Evolutionary conservation across 75 land plant genomes (phyloP).

Genomic region (Selaginella tamariscina): DNA sequence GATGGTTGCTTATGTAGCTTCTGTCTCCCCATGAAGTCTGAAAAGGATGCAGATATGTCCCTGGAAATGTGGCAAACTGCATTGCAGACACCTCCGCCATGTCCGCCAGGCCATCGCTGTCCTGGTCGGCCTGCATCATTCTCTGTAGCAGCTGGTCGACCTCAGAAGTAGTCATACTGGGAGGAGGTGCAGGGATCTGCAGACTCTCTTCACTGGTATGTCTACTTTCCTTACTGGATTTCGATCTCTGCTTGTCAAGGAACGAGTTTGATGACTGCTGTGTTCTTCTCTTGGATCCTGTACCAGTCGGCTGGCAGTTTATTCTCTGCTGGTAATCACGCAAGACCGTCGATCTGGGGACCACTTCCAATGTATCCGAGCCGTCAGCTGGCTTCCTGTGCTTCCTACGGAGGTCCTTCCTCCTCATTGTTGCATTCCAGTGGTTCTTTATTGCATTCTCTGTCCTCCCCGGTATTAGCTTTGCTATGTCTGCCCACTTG

Average conservation of each 20-base stretch:
- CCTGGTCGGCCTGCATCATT: not conserved
- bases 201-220: not conserved
- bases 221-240: not conserved
- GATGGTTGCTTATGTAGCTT: not conserved
- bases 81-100: not conserved
- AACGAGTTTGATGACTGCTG: not conserved
- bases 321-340: not conserved
- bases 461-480: constrained; percentile 59
- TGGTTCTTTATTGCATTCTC: constrained; percentile 83
- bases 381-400: constrained; percentile 2
- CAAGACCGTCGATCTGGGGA: not conserved
- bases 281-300: not conserved
- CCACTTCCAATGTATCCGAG: not conserved
- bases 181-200: not conserved
- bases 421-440: constrained; percentile 76
- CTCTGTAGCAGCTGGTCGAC: not conserved
- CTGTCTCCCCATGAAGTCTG: not conserved
- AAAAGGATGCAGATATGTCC: not conserved
- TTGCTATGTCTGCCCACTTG: constrained; percentile 79
- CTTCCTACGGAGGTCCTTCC: constrained; percentile 34
- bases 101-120: not conserved
- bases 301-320: not conserved
- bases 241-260: not conserved
- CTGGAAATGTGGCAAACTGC: not conserved
- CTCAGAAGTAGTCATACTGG: not conserved